Percentiles rank a stretch among this genome's conserved stretches.
These are phyloP conservation scores for Nevesoporus exiguus DNA, from an alignment of 768 basidiomycete genomes.

Conservation along the genomic window DNA sequence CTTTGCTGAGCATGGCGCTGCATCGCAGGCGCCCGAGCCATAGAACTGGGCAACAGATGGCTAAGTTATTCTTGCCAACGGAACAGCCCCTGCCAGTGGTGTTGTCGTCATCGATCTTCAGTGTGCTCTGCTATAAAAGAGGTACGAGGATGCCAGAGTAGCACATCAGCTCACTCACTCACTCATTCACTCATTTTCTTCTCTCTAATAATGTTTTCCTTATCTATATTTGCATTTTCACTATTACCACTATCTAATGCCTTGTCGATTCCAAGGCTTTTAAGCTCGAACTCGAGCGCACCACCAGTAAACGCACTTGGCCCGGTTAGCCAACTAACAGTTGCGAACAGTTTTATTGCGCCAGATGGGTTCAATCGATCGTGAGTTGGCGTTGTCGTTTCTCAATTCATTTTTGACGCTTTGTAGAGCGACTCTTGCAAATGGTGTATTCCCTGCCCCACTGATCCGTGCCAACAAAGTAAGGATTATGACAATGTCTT, in stretches of 20 bases:
- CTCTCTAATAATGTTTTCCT: background rate
- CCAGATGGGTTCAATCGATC: constrained; percentile 6
- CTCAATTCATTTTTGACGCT: background rate
- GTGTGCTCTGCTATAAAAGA: background rate
- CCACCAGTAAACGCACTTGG: background rate
- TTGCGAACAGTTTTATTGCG: background rate
- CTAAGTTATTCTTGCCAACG: no score
- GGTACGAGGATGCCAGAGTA: background rate
- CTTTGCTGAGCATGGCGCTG: no score
- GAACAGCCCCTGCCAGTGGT: no score
- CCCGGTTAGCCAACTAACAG: background rate
- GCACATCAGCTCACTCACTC: background rate
- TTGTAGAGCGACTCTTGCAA: background rate
- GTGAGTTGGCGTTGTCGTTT: background rate
- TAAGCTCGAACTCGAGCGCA: background rate
- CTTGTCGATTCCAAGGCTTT: background rate
- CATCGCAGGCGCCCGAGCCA: no score
- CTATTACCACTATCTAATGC: background rate
- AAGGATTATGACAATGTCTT: background rate
- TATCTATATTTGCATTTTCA: background rate
- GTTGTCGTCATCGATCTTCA: no score
- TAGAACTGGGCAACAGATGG: no score
- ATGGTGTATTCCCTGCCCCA: constrained; percentile 36
- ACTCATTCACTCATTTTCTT: background rate
- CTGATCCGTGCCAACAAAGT: constrained; percentile 40